Conservation (phyloP, 169 alveolate species). For the Eimeria zaria region DNA sequence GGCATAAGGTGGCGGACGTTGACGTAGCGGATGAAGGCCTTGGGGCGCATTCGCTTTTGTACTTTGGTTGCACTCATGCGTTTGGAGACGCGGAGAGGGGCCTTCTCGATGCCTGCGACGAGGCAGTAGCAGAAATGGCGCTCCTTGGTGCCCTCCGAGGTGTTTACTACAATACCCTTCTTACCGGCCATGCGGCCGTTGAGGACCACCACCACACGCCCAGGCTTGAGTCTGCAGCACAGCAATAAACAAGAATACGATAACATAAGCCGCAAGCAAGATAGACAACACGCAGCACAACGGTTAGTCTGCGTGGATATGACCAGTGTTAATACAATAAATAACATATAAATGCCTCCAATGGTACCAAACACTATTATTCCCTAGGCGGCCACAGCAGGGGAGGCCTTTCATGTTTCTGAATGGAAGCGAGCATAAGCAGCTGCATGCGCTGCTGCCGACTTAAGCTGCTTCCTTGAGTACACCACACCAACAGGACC, state of each 20-base stretch:
- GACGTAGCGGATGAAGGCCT: conserved; percentile 98
- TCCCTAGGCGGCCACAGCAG: not conserved
- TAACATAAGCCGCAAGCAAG: too few relatives aligned
- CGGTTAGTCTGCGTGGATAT: not conserved
- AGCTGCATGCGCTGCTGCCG: too few relatives aligned
- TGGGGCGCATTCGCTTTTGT: conserved; percentile 96
- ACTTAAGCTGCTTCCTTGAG: too few relatives aligned
- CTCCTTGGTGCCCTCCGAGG: conserved; percentile 98
- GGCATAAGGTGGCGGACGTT: conserved; percentile 99
- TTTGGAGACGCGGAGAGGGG: conserved; percentile 97
- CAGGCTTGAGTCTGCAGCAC: conserved; percentile 90
- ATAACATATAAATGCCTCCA: too few relatives aligned
- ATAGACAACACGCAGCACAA: not conserved
- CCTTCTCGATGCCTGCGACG: conserved; percentile 98
- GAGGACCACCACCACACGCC: conserved; percentile 98
- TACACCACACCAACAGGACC: too few relatives aligned
- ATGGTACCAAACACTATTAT: not conserved
- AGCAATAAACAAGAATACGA: not conserved
- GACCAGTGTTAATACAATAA: too few relatives aligned
- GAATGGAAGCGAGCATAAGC: not conserved
- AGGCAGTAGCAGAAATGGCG: conserved; percentile 98
- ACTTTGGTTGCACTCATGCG: conserved; percentile 97
- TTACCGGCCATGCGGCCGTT: conserved; percentile 99
- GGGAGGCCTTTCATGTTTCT: not conserved
- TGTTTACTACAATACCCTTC: conserved; percentile 98